phyloP scores from a whole-genome alignment of 495 filamentous ascomycete species.

The Daldinia bambusicola region DNA sequence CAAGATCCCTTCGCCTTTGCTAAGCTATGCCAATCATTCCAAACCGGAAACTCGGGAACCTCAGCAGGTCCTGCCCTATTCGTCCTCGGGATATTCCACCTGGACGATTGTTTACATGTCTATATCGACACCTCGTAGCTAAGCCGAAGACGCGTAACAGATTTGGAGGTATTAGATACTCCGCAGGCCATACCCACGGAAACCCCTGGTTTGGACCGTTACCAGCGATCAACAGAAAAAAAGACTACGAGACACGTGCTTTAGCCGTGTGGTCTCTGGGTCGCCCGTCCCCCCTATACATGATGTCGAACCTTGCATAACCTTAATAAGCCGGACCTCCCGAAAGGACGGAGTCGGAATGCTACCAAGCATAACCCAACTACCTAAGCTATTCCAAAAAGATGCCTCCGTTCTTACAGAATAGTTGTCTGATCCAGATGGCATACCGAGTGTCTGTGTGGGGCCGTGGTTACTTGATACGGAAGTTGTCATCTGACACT shows the following conservation, averaged over 20 bases:
- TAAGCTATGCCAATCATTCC: conserved; percentile 13
- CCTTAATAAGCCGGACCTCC: conserved; percentile 9
- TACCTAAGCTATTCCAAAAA: not conserved
- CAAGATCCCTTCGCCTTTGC: conserved; percentile 18
- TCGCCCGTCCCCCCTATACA: not conserved
- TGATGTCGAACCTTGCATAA: conserved; percentile 7
- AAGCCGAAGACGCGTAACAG: conserved; percentile 10
- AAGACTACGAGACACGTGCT: conserved; percentile 3
- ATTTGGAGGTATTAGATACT: not conserved
- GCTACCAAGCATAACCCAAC: not conserved
- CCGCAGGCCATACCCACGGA: not conserved
- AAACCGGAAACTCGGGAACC: conserved; percentile 4
- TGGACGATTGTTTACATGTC: not conserved
- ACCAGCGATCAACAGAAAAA: not conserved
- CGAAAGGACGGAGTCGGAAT: not conserved
- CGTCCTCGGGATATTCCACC: conserved; percentile 1
- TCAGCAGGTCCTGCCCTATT: conserved; percentile 10
- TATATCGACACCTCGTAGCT: conserved; percentile 5
- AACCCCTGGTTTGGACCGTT: not conserved
- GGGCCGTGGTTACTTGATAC: not conserved
- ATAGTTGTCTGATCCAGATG: not conserved
- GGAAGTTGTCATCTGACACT: not conserved
- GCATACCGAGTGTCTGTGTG: conserved; percentile 1
- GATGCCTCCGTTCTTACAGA: not conserved
- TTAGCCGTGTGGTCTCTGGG: not conserved